Percentiles rank a stretch among this genome's conserved stretches.
These are phyloP conservation scores for Populus hybrid DNA, from an alignment of 441 rosid genomes.

Conservation along the genomic window DNA sequence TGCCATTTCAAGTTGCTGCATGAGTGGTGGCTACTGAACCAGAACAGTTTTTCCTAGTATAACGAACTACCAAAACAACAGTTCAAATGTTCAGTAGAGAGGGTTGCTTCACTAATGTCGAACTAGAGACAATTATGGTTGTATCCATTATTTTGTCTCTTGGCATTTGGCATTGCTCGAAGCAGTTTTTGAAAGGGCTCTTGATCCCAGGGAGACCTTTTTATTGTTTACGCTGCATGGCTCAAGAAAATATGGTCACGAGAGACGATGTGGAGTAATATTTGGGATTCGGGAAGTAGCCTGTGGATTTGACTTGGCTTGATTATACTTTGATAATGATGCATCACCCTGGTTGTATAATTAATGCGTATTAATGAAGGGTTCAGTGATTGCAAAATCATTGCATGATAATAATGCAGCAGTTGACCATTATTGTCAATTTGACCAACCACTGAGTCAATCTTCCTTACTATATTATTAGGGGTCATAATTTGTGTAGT, in stretches of 20 bases:
- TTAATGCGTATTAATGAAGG: conserved; percentile 21
- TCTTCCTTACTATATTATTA: not conserved
- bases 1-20: not conserved
- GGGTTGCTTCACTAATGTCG: not conserved
- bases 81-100: not conserved
- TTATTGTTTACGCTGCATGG: conserved; percentile 2
- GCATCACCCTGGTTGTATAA: conserved; percentile 7
- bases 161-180: not conserved
- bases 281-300: conserved; percentile 10
- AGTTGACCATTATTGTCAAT: conserved; percentile 8
- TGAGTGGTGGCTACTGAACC: not conserved
- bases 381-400: conserved; percentile 14
- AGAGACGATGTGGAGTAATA: conserved; percentile 19
- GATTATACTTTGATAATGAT: conserved; percentile 25
- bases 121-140: not conserved
- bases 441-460: not conserved
- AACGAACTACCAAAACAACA: not conserved
- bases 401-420: conserved; percentile 5
- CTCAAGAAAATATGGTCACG: conserved; percentile 18
- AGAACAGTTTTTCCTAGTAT: too few species aligned
- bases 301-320: conserved; percentile 13
- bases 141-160: not conserved
- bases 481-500: not conserved
- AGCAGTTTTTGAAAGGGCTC: not conserved
- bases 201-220: conserved; percentile 2